phyloP scores from a whole-genome alignment of 129 eudicot genomes.

The Flaveria linearis region DNA sequence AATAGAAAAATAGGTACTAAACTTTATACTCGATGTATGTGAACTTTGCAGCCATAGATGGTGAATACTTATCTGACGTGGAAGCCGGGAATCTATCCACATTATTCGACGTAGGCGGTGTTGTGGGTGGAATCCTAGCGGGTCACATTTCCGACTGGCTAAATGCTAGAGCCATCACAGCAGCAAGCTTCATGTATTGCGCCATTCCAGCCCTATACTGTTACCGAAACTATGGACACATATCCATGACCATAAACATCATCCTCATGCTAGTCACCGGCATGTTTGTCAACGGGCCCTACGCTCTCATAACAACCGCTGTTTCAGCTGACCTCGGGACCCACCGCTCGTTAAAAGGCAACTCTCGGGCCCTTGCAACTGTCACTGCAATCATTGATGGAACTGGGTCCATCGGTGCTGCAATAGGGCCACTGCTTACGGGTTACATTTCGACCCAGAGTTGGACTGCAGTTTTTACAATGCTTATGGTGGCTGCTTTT shows the following conservation, averaged over 20 bases:
- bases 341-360: constrained; percentile 80
- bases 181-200: constrained; percentile 93
- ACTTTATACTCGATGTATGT: background rate
- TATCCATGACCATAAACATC: constrained; percentile 61
- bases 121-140: constrained; percentile 88
- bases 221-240: constrained; percentile 76
- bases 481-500: constrained; percentile 74
- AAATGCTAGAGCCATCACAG: constrained; percentile 91
- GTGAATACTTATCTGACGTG: constrained; percentile 68
- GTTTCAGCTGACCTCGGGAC: constrained; percentile 98
- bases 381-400: constrained; percentile 96
- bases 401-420: constrained; percentile 95
- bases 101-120: constrained; percentile 90
- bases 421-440: constrained; percentile 86
- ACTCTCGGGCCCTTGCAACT: constrained; percentile 86
- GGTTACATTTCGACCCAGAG: constrained; percentile 77
- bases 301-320: constrained; percentile 94
- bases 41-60: constrained; percentile 67
- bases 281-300: constrained; percentile 91
- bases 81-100: constrained; percentile 83
- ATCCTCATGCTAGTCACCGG: constrained; percentile 77
- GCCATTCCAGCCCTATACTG: constrained; percentile 87
- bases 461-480: constrained; percentile 84
- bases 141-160: constrained; percentile 86
- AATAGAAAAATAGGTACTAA: background rate